These are phyloP conservation scores for Fusarium liriodendri DNA, from an alignment of 2,329 filamentous ascomycete genomes.

Conservation along the genomic window DNA sequence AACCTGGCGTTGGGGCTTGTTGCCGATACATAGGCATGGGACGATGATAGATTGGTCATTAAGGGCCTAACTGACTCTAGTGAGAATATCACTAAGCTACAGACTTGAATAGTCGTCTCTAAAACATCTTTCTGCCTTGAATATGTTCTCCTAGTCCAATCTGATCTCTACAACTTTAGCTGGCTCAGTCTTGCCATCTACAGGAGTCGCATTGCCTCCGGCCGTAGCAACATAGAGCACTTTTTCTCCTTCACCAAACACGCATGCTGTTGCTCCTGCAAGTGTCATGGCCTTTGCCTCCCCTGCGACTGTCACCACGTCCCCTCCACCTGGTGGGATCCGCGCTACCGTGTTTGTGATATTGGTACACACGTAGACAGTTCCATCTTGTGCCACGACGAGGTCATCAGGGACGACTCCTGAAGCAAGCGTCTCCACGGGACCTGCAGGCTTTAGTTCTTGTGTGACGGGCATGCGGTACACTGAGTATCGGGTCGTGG, in stretches of 20 bases:
- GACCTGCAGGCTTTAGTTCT: constrained; percentile 9
- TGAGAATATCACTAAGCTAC: constrained; percentile 8
- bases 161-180: constrained; percentile 32
- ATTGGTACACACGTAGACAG: constrained; percentile 34
- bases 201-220: constrained; percentile 20
- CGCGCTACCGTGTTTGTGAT: constrained; percentile 30
- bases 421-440: constrained; percentile 22
- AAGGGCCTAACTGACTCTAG: constrained; percentile 15
- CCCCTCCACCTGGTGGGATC: constrained; percentile 7
- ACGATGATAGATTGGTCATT: constrained; percentile 33
- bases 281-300: constrained; percentile 10
- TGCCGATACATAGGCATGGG: constrained; percentile 31
- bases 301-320: constrained; percentile 11
- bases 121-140: not conserved
- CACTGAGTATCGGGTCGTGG: constrained; percentile 27
- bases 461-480: constrained; percentile 28
- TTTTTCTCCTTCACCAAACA: constrained; percentile 12
- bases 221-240: constrained; percentile 31
- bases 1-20: constrained; percentile 43
- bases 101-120: constrained; percentile 11
- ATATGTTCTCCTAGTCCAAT: not conserved
- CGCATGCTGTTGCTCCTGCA: constrained; percentile 31
- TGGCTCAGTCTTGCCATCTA: constrained; percentile 36
- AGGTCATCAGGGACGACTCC: constrained; percentile 34
- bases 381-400: constrained; percentile 28